Base-by-base conservation (phyloP, 2,329 filamentous ascomycete genomes). In the Fusarium falciforme region DNA sequence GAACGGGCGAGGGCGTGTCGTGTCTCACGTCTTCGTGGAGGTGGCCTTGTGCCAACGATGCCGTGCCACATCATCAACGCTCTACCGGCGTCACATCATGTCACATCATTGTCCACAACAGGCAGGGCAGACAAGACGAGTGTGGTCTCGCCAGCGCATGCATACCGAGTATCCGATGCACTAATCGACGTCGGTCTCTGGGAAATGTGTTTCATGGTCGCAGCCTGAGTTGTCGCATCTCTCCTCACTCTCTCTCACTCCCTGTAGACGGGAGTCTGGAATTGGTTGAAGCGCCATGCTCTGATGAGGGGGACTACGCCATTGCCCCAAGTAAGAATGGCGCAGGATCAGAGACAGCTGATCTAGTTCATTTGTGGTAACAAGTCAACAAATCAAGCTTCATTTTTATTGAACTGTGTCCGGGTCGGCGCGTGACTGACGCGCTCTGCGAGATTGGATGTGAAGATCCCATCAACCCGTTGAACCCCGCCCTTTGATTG, bases 11-110 rank as follows among this genome's bases (percentile, higher is more conserved):
- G 60, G 49, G 64, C 52, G 20, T 52, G 49, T 31, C 36, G 29
- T 25, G 68, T 72, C 71, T 74, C 68, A 66, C 55, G 29, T 33
- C 44, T 8, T 29, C 49, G 42, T 49, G 55, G 31, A 54, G 64
- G 33, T 67, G 60, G 44, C 27, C 33, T 70, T 64, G 64, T 76
- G 49, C 75, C 75, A 76, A 74, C 72, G 40, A 61, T 35, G 61
- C 68, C 12, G 64, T 75, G 76, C 76, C 76, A 77, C 76, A 77
- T 77, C 73, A 77, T 68, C 66, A 58, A 59, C 52, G 31, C 59
- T n/a, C 44, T 52, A 60, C 58, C 55, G 49, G 58, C 44, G 69
- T 73, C 64, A 65, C 61, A 71, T 77, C 68, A 71, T 69, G 44
- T 72, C 72, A 55, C 57, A 58, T 63, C 42, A 33, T 27, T 29